These are phyloP conservation scores for Pseudofabraea citricarpa DNA, from an alignment of 2,329 filamentous ascomycete species.

Conservation along the genomic window DNA sequence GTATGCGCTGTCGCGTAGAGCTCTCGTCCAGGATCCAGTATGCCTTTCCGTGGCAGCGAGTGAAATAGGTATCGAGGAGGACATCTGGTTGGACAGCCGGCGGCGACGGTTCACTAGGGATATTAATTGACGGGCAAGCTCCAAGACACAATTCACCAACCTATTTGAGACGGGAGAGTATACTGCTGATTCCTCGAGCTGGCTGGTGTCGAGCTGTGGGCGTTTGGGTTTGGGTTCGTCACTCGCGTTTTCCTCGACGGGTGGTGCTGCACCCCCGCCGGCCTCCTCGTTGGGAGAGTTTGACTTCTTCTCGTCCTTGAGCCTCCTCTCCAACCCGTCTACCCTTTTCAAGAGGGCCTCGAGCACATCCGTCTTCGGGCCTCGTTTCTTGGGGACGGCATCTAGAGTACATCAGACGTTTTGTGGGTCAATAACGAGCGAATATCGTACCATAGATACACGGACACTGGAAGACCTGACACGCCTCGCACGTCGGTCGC, in stretches of 20 bases:
- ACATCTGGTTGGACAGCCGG: slow-evolving; percentile 50
- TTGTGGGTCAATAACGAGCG: slow-evolving; percentile 32
- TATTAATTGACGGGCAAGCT: slow-evolving; percentile 21
- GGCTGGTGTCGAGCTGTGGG: slow-evolving; percentile 31
- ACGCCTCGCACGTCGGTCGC: slow-evolving; percentile 81
- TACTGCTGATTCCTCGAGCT: slow-evolving; percentile 32
- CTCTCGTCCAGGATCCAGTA: slow-evolving; percentile 79
- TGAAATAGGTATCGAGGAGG: slow-evolving; percentile 75
- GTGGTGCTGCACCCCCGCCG: slow-evolving; percentile 2
- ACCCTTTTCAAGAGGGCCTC: slow-evolving; percentile 81
- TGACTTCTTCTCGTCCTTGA: slow-evolving; percentile 61
- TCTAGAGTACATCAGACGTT: slow-evolving; percentile 43
- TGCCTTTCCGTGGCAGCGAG: slow-evolving; percentile 74
- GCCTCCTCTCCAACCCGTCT: slow-evolving; percentile 75
- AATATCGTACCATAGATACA: slow-evolving; percentile 85
- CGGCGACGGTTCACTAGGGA: slow-evolving; percentile 39
- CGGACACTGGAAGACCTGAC: slow-evolving; percentile 81
- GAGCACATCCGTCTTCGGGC: slow-evolving; percentile 84
- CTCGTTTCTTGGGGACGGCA: slow-evolving; percentile 83
- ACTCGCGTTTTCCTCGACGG: slow-evolving; percentile 16
- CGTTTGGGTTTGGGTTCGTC: slow-evolving; percentile 32
- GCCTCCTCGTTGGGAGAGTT: slow-evolving; percentile 21
- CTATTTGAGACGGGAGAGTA: slow-evolving; percentile 38
- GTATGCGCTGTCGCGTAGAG: slow-evolving; percentile 65
- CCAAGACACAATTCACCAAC: slow-evolving; percentile 25